These are phyloP conservation scores for Oryza rufipogon DNA, from an alignment of 176 grass and related monocot species.

Conservation along the genomic window DNA sequence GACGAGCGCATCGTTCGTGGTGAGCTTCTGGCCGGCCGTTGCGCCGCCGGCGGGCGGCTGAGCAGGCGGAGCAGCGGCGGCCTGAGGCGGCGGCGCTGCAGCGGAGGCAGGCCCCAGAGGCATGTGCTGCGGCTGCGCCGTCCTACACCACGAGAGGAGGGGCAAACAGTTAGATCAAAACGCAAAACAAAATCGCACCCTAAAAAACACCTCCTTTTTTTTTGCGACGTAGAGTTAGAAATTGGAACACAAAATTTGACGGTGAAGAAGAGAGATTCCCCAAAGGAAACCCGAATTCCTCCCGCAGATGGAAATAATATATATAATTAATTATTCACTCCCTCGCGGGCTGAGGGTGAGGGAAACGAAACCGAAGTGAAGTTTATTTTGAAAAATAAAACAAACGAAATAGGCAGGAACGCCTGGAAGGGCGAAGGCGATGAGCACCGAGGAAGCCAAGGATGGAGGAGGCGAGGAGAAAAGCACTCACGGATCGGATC, in stretches of 20 bases:
- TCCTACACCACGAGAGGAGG: slow-evolving; percentile 33
- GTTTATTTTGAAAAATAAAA: not conserved
- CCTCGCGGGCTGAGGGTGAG: not conserved
- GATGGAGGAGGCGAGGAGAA: slow-evolving; percentile 4
- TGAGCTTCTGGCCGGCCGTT: slow-evolving; percentile 60
- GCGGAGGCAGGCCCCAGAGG: slow-evolving; percentile 29
- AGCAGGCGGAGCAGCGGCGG: not conserved
- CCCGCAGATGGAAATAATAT: not conserved
- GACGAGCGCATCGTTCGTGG: slow-evolving; percentile 88
- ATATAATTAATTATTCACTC: not conserved
- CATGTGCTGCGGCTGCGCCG: slow-evolving; percentile 58
- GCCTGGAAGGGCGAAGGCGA: not conserved
- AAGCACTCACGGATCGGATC: slow-evolving; percentile 92
- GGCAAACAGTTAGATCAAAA: slow-evolving; percentile 37
- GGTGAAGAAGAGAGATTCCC: not conserved
- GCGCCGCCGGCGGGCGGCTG: not conserved
- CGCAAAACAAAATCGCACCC: not conserved
- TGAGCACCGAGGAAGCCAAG: not conserved
- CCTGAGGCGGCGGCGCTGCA: slow-evolving; percentile 31
- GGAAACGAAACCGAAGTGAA: not conserved
- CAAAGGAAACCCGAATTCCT: not conserved
- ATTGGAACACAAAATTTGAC: slow-evolving; percentile 29
- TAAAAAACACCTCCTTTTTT: slow-evolving; percentile 29
- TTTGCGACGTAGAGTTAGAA: slow-evolving; percentile 7
- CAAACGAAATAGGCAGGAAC: not conserved